Conservation (phyloP, 371 early-diverging fungal genomes). For the Haplosporangium sp. region DNA sequence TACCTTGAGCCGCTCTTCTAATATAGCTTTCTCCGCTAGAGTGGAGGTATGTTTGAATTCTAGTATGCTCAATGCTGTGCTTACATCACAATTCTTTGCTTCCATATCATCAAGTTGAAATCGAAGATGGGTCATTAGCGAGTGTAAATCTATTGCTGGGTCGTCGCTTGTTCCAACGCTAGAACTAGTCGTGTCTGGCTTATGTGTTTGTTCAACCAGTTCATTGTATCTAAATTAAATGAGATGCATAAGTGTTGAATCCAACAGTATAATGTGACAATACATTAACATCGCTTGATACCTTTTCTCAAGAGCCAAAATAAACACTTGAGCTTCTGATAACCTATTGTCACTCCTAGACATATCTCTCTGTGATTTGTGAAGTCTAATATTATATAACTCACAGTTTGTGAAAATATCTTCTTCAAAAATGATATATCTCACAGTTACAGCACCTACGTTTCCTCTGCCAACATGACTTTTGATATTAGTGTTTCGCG, state of each 20-base stretch:
- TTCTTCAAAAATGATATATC: too few relatives aligned
- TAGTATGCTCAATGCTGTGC: not conserved
- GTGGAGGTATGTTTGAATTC: not conserved
- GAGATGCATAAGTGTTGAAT: not conserved
- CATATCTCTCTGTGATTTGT: not conserved
- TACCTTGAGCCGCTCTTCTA: not conserved
- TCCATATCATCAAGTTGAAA: not conserved
- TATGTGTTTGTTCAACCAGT: not conserved
- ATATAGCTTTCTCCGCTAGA: not conserved
- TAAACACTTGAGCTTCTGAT: not conserved
- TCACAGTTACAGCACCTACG: not conserved
- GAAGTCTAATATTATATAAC: not conserved
- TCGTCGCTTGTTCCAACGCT: not conserved
- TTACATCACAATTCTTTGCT: not conserved
- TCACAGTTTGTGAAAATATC: not conserved
- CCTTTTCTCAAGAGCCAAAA: not conserved
- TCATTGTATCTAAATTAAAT: not conserved
- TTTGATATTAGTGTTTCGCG: not conserved
- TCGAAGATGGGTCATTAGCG: slow-evolving; percentile 1
- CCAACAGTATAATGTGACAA: not conserved
- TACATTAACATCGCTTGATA: not conserved
- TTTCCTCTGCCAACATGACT: not conserved
- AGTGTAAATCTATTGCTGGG: not conserved
- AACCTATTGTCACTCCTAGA: not conserved
- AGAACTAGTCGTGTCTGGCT: not conserved